Evolutionary conservation across 1,139 yeast species (phyloP), one percentile per base, ranked within the genome.

Genomic region (Zygosaccharomyces pseudobailii): DNA sequence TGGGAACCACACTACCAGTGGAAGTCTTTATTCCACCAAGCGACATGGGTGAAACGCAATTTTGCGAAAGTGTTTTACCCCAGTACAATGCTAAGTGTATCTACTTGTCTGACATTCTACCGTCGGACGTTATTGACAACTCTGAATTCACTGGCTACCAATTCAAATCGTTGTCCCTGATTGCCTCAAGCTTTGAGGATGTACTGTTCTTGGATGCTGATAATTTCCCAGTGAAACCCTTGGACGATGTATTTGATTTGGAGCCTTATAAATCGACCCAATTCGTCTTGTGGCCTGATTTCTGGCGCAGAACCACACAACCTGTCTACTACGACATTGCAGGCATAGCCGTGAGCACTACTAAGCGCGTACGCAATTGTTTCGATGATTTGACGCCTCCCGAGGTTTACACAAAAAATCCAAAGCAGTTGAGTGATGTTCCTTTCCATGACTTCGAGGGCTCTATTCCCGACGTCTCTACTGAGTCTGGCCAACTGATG

Each of bases 401-500:
- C 10, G 68, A 66, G 51, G 59, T 65, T 9, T 62, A 62, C 50
- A 58, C 65, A 3, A 46, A 55, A 24, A 63, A 71, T 41, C 36
- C 61, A 38, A 47, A 52, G 0, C 63, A 55, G 32, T 43, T 62
- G 13, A 59, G 64, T 13, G 61, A 71, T 19, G 70, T 77, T 2
- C 87, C 90, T 20, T 72, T 80, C 55, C 90, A 84, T 59, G 87
- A 84, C 58, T 71, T 82, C 42, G 69, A 73, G 50, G 87, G 87
- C 3, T 75, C 90, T 5, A 77, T 87, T 37, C 95, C 95, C 2
- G 94, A 85, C 58, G 87, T 86, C 21, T 77, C 88, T 3, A 79
- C 86, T 3, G 96, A 88, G 64, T 82, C 90, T 8, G 96, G 96
- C 3, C 95, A 87, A 67, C 62, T 88, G 47, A 72, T 84, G 75